Percentiles rank a stretch among this genome's conserved stretches.
Conservation (phyloP, 768 basidiomycete species). For the Pleurotus tuoliensis region DNA sequence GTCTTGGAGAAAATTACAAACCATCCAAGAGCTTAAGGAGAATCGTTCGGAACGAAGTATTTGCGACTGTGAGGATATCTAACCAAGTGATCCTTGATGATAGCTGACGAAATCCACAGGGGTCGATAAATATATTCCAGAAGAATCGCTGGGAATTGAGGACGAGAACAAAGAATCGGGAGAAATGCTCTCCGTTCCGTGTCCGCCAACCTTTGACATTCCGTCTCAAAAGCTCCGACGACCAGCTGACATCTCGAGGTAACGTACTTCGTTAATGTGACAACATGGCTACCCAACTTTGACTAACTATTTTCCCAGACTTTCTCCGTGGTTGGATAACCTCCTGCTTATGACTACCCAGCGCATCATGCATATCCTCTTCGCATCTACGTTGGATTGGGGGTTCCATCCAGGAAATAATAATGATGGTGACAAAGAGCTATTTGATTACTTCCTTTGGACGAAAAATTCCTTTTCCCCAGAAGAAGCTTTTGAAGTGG, state of each 20-base stretch:
- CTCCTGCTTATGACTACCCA: conserved; percentile 51
- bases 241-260: conserved; percentile 42
- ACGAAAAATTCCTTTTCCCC: conserved; percentile 12
- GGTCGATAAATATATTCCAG: conserved; percentile 33
- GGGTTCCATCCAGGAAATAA: conserved; percentile 31
- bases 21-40: conserved; percentile 33
- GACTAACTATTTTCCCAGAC: conserved; percentile 22
- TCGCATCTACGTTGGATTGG: conserved; percentile 40
- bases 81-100: conserved; percentile 7
- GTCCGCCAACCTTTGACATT: conserved; percentile 33
- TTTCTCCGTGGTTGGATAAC: conserved; percentile 45
- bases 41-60: conserved; percentile 27
- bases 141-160: conserved; percentile 26
- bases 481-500: conserved; percentile 11
- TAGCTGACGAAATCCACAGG: conserved; percentile 25
- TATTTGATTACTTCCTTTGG: conserved; percentile 47
- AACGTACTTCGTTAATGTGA: conserved; percentile 5
- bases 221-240: conserved; percentile 28
- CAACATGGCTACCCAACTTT: conserved; percentile 1
- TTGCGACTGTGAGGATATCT: conserved; percentile 31
- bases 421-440: conserved; percentile 30
- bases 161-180: conserved; percentile 36
- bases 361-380: conserved; percentile 40
- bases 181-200: conserved; percentile 41
- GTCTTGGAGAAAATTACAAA: conserved; percentile 47